Evolutionary conservation across 257 asterid genomes (phyloP).

Genomic region (Scutellaria barbata): DNA sequence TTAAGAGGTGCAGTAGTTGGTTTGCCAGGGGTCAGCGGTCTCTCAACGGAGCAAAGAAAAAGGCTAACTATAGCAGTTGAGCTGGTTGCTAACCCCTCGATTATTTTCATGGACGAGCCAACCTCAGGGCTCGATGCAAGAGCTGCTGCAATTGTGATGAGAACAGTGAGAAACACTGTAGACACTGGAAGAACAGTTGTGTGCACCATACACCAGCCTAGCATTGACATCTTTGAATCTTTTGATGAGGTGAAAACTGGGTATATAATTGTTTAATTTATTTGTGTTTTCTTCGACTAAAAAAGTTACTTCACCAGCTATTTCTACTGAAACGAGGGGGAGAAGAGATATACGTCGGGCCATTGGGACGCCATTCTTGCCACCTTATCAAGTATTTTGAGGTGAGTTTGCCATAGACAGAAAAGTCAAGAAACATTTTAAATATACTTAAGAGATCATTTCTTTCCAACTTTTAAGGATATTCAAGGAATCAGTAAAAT

Average conservation of each 20-base stretch:
- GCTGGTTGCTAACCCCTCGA: conserved; percentile 72
- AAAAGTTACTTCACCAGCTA: conserved; percentile 41
- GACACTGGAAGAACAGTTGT: conserved; percentile 73
- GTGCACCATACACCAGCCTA: conserved; percentile 80
- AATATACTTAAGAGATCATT: neutral
- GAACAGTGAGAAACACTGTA: conserved; percentile 70
- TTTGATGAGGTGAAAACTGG: conserved; percentile 57
- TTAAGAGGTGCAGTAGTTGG: conserved; percentile 65
- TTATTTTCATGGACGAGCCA: conserved; percentile 78
- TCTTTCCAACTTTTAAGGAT: conserved; percentile 35
- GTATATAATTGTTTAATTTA: neutral
- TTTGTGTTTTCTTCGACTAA: neutral
- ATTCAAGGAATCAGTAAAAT: conserved; percentile 54
- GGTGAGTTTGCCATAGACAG: conserved; percentile 30
- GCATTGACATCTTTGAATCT: conserved; percentile 72
- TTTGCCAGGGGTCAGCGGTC: conserved; percentile 64
- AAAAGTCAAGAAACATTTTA: neutral
- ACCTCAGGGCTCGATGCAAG: conserved; percentile 78
- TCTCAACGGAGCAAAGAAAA: conserved; percentile 74
- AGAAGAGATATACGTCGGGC: conserved; percentile 74
- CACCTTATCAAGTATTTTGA: conserved; percentile 59
- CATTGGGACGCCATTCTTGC: conserved; percentile 59
- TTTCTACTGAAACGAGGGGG: conserved; percentile 72
- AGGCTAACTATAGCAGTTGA: conserved; percentile 76
- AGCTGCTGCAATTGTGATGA: conserved; percentile 77